Conservation (phyloP, 1,284 basidiomycete species). For the Dichomitus squalens region DNA sequence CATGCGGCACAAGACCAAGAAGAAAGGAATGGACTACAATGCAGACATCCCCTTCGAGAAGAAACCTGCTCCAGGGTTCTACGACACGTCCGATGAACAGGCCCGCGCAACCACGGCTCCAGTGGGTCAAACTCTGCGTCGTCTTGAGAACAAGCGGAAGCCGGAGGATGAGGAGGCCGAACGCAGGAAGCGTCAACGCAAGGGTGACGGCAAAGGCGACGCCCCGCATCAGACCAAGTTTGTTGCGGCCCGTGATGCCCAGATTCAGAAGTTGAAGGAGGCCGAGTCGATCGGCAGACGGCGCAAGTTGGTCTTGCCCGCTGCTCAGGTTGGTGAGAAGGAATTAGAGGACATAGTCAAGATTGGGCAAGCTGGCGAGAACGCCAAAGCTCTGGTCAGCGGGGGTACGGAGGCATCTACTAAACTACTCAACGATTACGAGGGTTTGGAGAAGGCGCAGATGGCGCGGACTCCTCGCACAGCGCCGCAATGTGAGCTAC, state of each 20-base stretch:
- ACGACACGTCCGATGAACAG: constrained; percentile 95
- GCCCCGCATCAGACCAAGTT: constrained; percentile 85
- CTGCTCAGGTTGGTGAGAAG: constrained; percentile 92
- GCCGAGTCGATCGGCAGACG: constrained; percentile 93
- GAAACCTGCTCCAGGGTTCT: constrained; percentile 93
- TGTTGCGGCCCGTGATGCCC: constrained; percentile 90
- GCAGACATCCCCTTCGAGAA: constrained; percentile 99
- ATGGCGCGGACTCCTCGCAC: constrained; percentile 94
- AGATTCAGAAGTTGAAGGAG: constrained; percentile 96
- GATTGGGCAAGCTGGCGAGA: constrained; percentile 92
- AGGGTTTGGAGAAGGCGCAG: constrained; percentile 83
- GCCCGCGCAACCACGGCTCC: constrained; percentile 88
- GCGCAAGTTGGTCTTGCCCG: constrained; percentile 84
- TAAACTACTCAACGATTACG: constrained; percentile 89
- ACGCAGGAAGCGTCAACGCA: constrained; percentile 80
- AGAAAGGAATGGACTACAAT: constrained; percentile 99
- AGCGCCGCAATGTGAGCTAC: constrained; percentile 83
- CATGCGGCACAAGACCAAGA: constrained; percentile 90
- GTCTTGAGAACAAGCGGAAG: constrained; percentile 91
- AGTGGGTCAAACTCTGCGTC: constrained; percentile 87
- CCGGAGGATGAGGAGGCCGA: constrained; percentile 89
- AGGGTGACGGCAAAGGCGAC: constrained; percentile 55
- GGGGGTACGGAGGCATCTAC: constrained; percentile 86
- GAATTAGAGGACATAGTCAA: constrained; percentile 99
- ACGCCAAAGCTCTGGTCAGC: constrained; percentile 73